Evolutionary conservation across 805 yeast species (phyloP).

Genomic region (Starmerella tilneyi): DNA sequence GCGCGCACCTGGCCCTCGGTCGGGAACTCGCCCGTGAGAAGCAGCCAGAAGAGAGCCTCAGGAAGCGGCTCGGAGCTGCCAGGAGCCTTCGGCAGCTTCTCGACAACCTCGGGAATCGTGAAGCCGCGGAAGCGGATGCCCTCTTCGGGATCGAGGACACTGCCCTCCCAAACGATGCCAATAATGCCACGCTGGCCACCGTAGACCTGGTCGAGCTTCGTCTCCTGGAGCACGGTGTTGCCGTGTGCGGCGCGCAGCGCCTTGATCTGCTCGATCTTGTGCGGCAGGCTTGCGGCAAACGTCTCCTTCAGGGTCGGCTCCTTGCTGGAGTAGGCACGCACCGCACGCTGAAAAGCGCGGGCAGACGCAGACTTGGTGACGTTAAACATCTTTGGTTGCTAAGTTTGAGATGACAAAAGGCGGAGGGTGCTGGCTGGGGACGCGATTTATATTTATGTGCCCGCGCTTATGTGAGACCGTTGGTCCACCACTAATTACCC

Average conservation of each 20-base stretch:
- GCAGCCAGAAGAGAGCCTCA: constrained; percentile 73
- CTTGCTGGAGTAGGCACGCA: constrained; percentile 26
- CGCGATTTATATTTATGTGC: constrained; percentile 2
- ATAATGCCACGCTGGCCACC: constrained; percentile 89
- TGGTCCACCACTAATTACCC: constrained; percentile 5
- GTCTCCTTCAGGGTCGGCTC: constrained; percentile 70
- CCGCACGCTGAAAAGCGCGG: constrained; percentile 14
- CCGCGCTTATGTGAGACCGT: constrained; percentile 9
- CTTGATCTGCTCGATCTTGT: constrained; percentile 82
- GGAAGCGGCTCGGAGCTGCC: constrained; percentile 61
- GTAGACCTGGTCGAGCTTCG: constrained; percentile 66
- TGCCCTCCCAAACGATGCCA: constrained; percentile 82
- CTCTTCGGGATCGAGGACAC: constrained; percentile 72
- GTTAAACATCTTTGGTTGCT: constrained; percentile 13
- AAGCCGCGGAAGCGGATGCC: constrained; percentile 80
- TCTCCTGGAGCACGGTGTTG: constrained; percentile 61
- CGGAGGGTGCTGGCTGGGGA: neutral
- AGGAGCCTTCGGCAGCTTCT: constrained; percentile 63
- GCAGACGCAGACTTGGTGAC: constrained; percentile 13
- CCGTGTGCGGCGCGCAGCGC: constrained; percentile 85
- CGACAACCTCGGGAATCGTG: constrained; percentile 70
- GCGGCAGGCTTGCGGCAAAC: constrained; percentile 86
- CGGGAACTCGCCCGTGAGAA: constrained; percentile 77
- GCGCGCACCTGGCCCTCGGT: constrained; percentile 59
- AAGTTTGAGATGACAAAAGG: neutral